Base-by-base conservation (phyloP, 495 filamentous ascomycete species). In the Durotheca rogersii region DNA sequence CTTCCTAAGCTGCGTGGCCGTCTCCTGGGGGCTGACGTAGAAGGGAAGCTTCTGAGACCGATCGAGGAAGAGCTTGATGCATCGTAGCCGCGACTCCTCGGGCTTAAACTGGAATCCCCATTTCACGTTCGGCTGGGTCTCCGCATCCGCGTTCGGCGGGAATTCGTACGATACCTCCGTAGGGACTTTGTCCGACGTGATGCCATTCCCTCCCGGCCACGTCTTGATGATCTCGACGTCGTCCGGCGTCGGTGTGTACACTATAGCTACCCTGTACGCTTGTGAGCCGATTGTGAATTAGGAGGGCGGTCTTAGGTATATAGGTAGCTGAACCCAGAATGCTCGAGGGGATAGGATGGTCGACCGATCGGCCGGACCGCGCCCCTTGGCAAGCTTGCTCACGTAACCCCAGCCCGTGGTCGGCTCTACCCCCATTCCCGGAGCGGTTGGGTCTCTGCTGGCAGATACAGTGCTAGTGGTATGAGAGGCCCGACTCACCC, bases 101-200 rank as follows among this genome's bases (percentile, higher is more conserved):
- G 86, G 85, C 56, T 80, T 79, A 68, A 89, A 87, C 61, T 88
- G 84, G 65, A 89, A 89, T 0, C 86, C 86, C 86, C 86, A 88
- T 79, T 78, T 81, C 34, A 82, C 77, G 15, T 45, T 67, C 2
- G 68, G 67, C 1, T 61, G 58, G 1, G 66, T 53, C 11, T 65
- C 71, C 17, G 67, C 52, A 6, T 66, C 23, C 2, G 69, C 61
- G 23, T 66, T 43, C 33, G 71, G 35, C 6, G 73, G 72, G 27
- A 68, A 47, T 27, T 70, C 69, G 63, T 85, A 85, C 14, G 75
- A 70, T 44, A 85, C 76, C 59, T 83, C 81, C 21, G 81, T 83
- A 0, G 82, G 82, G 14, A 85, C 82, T 61, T 85, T 84, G 61
- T 85, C 82, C 40, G 81, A 85, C 16, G 83, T 84, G 64, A 85